Evolutionary conservation across 257 asterid species (phyloP), one percentile per base, ranked within the genome.

Genomic region (Dorcoceras hygrometricum): DNA sequence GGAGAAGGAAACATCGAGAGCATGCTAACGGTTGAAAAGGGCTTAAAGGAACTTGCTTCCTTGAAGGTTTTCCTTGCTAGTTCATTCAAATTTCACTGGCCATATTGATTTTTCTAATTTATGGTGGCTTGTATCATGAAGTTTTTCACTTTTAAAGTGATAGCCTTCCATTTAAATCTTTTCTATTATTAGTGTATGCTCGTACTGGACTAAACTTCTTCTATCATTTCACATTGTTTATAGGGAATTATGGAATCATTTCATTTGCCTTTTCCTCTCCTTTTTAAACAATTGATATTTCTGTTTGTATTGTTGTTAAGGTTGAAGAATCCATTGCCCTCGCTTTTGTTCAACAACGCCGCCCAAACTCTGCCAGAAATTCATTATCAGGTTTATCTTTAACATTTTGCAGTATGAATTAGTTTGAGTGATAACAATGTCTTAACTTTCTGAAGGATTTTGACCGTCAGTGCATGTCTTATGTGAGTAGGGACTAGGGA

Each of bases 1-100:
- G 97, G 91, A 75, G 98, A 92, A 79, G 97, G 98, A 66, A 89
- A 89, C 76, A 92, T 89, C 69, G 98, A 92, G 83, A 92, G 96
- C 86, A 87, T 88, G 95, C 93, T 92, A 72, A 75, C 89, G 48
- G 96, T 89, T 75, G 98, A 92, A 78, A 84, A 84, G 96, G 98
- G 98, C 34, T 78, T 92, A 71, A 92, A 87, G 59, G 98, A 92
- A 78, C 95, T 92, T 73, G 84, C 90, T 79, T 87, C 96, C 6
- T 76, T 92, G 79, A 87, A 92, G 98, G 98, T 92, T 57, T 68
- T 61, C 65, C 64, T 72, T 65, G 31, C 1, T 14, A 59, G 48
- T 43, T 46, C 51, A 43, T 70, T 72, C 28, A 55, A 56, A 59
- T 69, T 60, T 57, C 26, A 25, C 32, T 46, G 9, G 62, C 9